A percentile compares a stretch with the other conserved stretches of the same genome.
Evolutionary conservation across 2,329 filamentous ascomycete genomes (phyloP).

Genomic region (Cryphonectria carpinicola): DNA sequence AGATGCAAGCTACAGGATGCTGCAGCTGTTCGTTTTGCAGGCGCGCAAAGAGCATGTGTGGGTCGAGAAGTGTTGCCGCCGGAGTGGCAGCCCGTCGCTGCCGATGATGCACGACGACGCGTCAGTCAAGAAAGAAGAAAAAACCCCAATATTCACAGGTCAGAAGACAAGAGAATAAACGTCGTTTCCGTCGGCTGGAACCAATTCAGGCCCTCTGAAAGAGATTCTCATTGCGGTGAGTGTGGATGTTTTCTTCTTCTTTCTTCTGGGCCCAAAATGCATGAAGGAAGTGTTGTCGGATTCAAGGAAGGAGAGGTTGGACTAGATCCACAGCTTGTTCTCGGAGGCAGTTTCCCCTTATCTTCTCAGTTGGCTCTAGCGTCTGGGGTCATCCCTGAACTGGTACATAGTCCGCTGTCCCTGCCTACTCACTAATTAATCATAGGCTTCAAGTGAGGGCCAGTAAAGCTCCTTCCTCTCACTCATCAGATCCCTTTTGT

Average conservation of each 20-base stretch:
- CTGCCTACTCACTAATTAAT: neutral
- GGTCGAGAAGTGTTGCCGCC: neutral
- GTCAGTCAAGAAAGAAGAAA: neutral
- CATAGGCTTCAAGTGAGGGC: neutral
- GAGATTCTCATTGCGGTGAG: neutral
- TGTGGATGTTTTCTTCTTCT: no score
- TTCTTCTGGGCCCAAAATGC: neutral
- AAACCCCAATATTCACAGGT: no score
- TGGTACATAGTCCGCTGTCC: neutral
- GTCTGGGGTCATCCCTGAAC: neutral
- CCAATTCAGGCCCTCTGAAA: neutral
- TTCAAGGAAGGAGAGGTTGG: neutral
- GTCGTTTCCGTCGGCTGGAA: neutral
- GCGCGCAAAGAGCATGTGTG: neutral
- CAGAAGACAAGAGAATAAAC: neutral
- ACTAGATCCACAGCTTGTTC: neutral
- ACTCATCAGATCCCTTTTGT: no score
- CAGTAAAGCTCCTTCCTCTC: neutral
- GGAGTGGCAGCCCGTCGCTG: conserved; percentile 6
- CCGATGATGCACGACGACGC: neutral
- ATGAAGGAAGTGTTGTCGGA: neutral
- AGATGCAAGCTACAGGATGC: neutral
- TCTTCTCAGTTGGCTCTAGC: conserved; percentile 3
- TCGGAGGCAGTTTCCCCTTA: conserved; percentile 5
- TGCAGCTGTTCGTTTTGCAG: neutral